A percentile compares a stretch with the other conserved stretches of the same genome.
Conservation (phyloP, 2,329 filamentous ascomycete genomes). For the Bipolaris oryzae region DNA sequence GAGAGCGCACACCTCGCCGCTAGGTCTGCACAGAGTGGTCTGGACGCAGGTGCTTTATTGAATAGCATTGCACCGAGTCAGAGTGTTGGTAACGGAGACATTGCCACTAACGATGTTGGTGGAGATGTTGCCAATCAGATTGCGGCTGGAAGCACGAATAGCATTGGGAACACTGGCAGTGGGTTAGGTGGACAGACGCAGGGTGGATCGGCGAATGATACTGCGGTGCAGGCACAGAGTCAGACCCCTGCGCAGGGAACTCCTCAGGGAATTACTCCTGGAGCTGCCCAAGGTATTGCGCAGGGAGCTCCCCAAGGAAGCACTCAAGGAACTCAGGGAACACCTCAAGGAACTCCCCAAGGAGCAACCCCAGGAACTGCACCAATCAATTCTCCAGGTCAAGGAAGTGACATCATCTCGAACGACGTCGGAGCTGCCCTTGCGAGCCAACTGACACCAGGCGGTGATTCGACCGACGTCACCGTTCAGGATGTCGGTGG, state of each 20-base stretch:
- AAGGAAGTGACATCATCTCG: slow-evolving; percentile 9
- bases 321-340: background rate
- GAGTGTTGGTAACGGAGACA: slow-evolving; percentile 4
- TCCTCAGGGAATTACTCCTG: too few species aligned
- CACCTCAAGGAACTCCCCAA: too few species aligned
- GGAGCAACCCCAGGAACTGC: background rate
- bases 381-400: background rate
- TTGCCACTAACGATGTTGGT: slow-evolving; percentile 17
- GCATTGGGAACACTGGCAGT: slow-evolving; percentile 19
- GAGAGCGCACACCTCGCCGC: slow-evolving; percentile 18
- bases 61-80: slow-evolving; percentile 22
- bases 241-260: slow-evolving; percentile 9
- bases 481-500: slow-evolving; percentile 9
- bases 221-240: slow-evolving; percentile 10
- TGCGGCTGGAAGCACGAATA: slow-evolving; percentile 20
- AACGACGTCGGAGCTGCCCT: slow-evolving; percentile 6
- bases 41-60: slow-evolving; percentile 29
- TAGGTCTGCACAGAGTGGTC: slow-evolving; percentile 22
- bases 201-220: slow-evolving; percentile 15
- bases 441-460: slow-evolving; percentile 9
- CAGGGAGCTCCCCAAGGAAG: too few species aligned
- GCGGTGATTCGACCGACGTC: background rate
- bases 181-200: slow-evolving; percentile 21
- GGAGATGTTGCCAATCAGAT: slow-evolving; percentile 28
- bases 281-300: too few species aligned